Evolutionary conservation across 805 yeast species (phyloP).

Genomic region (Candida silvicultrix): DNA sequence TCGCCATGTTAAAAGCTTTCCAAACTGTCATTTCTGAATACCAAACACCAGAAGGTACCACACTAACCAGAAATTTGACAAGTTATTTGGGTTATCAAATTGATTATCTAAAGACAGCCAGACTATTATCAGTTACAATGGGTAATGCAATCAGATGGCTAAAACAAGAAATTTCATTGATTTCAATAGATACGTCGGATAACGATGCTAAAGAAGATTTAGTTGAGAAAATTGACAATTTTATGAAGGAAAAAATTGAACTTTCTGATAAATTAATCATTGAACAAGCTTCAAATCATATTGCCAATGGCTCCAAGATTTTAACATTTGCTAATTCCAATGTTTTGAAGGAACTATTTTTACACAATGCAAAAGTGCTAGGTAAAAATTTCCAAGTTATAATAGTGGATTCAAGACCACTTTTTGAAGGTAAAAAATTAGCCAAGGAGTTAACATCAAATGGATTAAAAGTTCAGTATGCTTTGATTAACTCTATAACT

Average conservation of each 20-base stretch:
- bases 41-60: slow-evolving; percentile 77
- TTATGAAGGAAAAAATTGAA: slow-evolving; percentile 78
- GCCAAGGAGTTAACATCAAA: slow-evolving; percentile 55
- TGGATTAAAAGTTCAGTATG: slow-evolving; percentile 70
- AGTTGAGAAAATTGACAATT: slow-evolving; percentile 65
- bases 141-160: slow-evolving; percentile 98
- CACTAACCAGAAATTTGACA: slow-evolving; percentile 82
- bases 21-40: slow-evolving; percentile 75
- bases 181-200: slow-evolving; percentile 61
- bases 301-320: slow-evolving; percentile 69
- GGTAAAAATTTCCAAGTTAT: slow-evolving; percentile 73
- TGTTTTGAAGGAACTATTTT: slow-evolving; percentile 70
- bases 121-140: slow-evolving; percentile 92
- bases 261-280: slow-evolving; percentile 79
- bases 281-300: slow-evolving; percentile 71
- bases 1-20: slow-evolving; percentile 80
- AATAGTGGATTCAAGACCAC: slow-evolving; percentile 88
- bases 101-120: slow-evolving; percentile 82
- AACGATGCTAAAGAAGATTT: slow-evolving; percentile 58
- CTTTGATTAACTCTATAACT: slow-evolving; percentile 70
- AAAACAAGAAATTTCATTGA: slow-evolving; percentile 83
- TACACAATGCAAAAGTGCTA: slow-evolving; percentile 54
- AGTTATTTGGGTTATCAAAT: slow-evolving; percentile 87
- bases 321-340: slow-evolving; percentile 86
- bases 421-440: slow-evolving; percentile 85